phyloP scores from a whole-genome alignment of 805 yeast species.

The Candida peoriensis region DNA sequence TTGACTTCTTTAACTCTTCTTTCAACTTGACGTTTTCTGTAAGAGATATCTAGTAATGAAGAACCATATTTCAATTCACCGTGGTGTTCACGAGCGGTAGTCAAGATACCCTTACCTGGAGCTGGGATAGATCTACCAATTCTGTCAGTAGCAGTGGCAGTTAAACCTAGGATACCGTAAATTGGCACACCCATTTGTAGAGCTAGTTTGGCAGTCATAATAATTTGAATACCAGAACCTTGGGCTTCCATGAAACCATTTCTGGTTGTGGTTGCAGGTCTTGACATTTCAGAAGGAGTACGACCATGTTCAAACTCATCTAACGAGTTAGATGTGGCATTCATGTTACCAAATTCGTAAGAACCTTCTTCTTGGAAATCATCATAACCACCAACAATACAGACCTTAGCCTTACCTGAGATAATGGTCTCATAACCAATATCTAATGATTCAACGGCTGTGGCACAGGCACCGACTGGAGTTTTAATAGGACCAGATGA shows the following conservation, averaged over 20 bases:
- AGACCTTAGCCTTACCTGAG: conserved; percentile 91
- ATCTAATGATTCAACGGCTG: conserved; percentile 97
- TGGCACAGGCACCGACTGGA: conserved; percentile 99
- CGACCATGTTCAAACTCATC: conserved; percentile 93
- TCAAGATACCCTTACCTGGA: conserved; percentile 99
- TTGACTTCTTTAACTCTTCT: conserved; percentile 73
- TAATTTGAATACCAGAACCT: conserved; percentile 97
- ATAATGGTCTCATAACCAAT: conserved; percentile 91
- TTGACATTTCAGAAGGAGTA: conserved; percentile 97
- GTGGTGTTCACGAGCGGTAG: conserved; percentile 93
- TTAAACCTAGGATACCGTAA: conserved; percentile 88
- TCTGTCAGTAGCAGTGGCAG: conserved; percentile 97
- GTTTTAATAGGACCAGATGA: conserved; percentile 99
- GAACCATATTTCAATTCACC: conserved; percentile 74
- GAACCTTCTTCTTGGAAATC: conserved; percentile 99
- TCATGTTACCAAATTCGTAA: conserved; percentile 97
- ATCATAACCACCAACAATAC: conserved; percentile 98
- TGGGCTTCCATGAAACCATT: conserved; percentile 99
- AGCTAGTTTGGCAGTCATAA: conserved; percentile 94
- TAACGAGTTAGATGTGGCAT: conserved; percentile 88
- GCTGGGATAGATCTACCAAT: conserved; percentile 99
- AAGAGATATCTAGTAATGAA: conserved; percentile 80
- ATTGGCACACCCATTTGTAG: conserved; percentile 98
- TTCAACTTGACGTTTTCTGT: conserved; percentile 88
- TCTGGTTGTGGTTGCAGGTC: conserved; percentile 96